These are phyloP conservation scores for Glycyrrhiza uralensis DNA, from an alignment of 306 rosid genomes.

Conservation along the genomic window DNA sequence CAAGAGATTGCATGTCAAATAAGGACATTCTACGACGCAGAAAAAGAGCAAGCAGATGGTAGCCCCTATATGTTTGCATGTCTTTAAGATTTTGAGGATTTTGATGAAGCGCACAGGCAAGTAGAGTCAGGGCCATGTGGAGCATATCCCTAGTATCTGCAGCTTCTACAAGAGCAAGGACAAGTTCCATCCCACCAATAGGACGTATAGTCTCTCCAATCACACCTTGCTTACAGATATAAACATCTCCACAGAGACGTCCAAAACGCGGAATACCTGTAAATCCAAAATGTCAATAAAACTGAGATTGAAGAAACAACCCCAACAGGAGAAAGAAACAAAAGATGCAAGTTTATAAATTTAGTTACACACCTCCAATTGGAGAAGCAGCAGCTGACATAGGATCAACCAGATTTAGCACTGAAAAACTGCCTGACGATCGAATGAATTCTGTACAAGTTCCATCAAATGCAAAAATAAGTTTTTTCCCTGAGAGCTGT, in stretches of 20 bases:
- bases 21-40: conserved; percentile 84
- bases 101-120: conserved; percentile 91
- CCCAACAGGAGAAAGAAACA: conserved; percentile 4
- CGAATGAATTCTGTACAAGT: conserved; percentile 71
- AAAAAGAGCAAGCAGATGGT: conserved; percentile 94
- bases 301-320: conserved; percentile 10
- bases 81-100: conserved; percentile 89
- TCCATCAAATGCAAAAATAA: conserved; percentile 97
- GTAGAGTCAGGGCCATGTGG: conserved; percentile 88
- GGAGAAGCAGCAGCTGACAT: conserved; percentile 99
- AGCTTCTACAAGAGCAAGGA: conserved; percentile 92
- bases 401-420: conserved; percentile 98
- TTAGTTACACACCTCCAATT: conserved; percentile 83
- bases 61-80: conserved; percentile 93
- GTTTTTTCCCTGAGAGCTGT: conserved; percentile 95
- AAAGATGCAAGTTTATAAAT: conserved; percentile 21
- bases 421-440: conserved; percentile 77
- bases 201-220: conserved; percentile 85
- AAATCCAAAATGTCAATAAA: conserved; percentile 25
- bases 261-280: conserved; percentile 99
- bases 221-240: conserved; percentile 76
- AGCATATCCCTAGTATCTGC: conserved; percentile 95
- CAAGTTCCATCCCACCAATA: conserved; percentile 90
- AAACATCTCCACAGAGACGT: conserved; percentile 88
- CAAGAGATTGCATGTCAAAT: conserved; percentile 97